Evolutionary conservation across 2,329 filamentous ascomycete species (phyloP).

Genomic region (Colletotrichum acutatum): DNA sequence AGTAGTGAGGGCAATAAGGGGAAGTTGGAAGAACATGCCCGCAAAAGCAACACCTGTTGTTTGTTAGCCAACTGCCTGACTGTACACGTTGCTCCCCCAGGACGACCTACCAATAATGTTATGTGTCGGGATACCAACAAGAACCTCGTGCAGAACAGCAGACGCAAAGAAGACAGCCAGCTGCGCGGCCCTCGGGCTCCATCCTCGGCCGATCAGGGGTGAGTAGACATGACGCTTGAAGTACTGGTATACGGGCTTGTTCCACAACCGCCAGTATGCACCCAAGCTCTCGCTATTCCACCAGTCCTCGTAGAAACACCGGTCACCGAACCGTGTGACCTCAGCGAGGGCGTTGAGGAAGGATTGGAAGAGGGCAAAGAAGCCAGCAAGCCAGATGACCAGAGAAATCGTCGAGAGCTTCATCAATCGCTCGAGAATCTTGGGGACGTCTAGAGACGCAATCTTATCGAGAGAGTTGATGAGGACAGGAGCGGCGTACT

Average conservation of each 20-base stretch:
- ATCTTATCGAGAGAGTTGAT: conserved; percentile 92
- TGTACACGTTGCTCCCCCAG: no score
- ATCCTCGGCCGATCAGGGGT: conserved; percentile 86
- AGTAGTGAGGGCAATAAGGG: conserved; percentile 84
- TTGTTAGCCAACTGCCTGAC: neutral
- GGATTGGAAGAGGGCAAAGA: conserved; percentile 96
- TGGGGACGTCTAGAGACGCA: conserved; percentile 79
- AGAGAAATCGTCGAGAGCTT: conserved; percentile 96
- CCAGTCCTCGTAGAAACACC: conserved; percentile 97
- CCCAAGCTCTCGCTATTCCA: conserved; percentile 93
- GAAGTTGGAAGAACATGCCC: conserved; percentile 94
- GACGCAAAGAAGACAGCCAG: conserved; percentile 88
- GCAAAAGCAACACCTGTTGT: conserved; percentile 85
- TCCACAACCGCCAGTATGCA: conserved; percentile 95
- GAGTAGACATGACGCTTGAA: conserved; percentile 96
- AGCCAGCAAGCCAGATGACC: conserved; percentile 96
- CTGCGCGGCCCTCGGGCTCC: conserved; percentile 76
- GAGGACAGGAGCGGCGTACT: conserved; percentile 92
- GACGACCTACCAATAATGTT: conserved; percentile 79
- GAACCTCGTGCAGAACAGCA: conserved; percentile 88
- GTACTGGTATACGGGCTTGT: conserved; percentile 96
- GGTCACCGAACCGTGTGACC: conserved; percentile 88
- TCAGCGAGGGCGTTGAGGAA: conserved; percentile 92
- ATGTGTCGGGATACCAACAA: conserved; percentile 94
- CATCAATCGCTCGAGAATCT: conserved; percentile 89